phyloP scores from a whole-genome alignment of 2,329 filamentous ascomycete species.

The Mariannaea elegans region DNA sequence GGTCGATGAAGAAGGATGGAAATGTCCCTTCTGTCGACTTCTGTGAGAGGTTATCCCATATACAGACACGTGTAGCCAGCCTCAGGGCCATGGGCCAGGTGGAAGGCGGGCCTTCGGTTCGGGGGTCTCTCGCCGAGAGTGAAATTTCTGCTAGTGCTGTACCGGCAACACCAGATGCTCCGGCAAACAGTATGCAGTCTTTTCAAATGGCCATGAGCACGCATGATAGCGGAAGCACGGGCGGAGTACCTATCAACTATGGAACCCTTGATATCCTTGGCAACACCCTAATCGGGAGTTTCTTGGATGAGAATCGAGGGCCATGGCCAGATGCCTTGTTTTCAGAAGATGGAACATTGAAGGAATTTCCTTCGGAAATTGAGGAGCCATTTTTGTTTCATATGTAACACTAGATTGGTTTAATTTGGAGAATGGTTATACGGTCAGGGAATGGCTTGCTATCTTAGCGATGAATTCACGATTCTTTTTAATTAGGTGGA shows the following conservation, averaged over 20 bases:
- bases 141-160: not conserved
- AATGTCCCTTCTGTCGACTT: conserved; percentile 43
- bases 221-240: not conserved
- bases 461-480: no score
- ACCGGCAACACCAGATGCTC: not conserved
- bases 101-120: conserved; percentile 4
- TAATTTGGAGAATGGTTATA: not conserved
- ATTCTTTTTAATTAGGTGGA: no score
- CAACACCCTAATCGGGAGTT: conserved; percentile 39
- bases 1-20: conserved; percentile 42
- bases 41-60: conserved; percentile 40
- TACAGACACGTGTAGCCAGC: conserved; percentile 29
- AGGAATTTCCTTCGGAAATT: conserved; percentile 40
- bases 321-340: conserved; percentile 39
- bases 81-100: conserved; percentile 25
- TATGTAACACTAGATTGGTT: not conserved
- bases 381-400: conserved; percentile 39
- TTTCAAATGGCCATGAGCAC: conserved; percentile 19
- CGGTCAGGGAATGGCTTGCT: no score
- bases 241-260: conserved; percentile 18
- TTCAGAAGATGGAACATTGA: conserved; percentile 36
- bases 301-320: conserved; percentile 38
- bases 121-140: not conserved
- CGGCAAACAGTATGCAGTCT: not conserved
- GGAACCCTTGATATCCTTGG: conserved; percentile 36